phyloP scores from a whole-genome alignment of 2,329 filamentous ascomycete species.

The Penicillium brevicompactum region DNA sequence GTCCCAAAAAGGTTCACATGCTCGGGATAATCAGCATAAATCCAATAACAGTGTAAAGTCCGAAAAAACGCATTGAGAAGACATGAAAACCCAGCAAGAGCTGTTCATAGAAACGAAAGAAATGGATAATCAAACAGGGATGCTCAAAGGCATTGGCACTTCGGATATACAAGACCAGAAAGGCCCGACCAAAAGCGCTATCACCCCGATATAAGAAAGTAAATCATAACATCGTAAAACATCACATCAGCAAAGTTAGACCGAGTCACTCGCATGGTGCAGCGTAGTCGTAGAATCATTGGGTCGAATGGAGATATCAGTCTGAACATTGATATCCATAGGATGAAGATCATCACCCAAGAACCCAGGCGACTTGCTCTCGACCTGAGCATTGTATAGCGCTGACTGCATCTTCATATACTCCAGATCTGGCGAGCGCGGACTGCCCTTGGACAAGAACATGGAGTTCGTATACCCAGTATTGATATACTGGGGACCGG shows the following conservation, averaged over 20 bases:
- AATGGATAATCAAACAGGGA: not conserved
- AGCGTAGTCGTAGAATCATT: slow-evolving; percentile 17
- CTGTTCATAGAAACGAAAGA: not conserved
- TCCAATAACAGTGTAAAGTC: not conserved
- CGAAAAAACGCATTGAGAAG: not conserved
- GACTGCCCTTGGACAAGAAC: slow-evolving; percentile 25
- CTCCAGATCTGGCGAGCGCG: slow-evolving; percentile 28
- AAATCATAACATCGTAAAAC: slow-evolving; percentile 21
- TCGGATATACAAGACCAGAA: not conserved
- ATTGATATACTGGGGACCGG: slow-evolving; percentile 27
- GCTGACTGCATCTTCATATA: slow-evolving; percentile 33
- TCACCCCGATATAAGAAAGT: not conserved
- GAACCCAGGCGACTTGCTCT: slow-evolving; percentile 11
- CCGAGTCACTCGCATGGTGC: not conserved
- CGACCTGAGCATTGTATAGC: slow-evolving; percentile 17
- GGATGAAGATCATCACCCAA: slow-evolving; percentile 17
- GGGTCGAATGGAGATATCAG: slow-evolving; percentile 32
- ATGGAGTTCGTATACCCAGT: slow-evolving; percentile 28
- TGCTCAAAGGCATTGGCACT: not conserved
- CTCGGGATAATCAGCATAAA: not conserved
- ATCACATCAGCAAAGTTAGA: not conserved
- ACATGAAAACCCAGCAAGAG: not conserved
- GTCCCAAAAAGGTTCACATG: not conserved
- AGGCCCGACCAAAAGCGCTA: no score
- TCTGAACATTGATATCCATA: slow-evolving; percentile 32